These are phyloP conservation scores for Lithocarpus polystachyus DNA, from an alignment of 306 rosid genomes.

Conservation along the genomic window DNA sequence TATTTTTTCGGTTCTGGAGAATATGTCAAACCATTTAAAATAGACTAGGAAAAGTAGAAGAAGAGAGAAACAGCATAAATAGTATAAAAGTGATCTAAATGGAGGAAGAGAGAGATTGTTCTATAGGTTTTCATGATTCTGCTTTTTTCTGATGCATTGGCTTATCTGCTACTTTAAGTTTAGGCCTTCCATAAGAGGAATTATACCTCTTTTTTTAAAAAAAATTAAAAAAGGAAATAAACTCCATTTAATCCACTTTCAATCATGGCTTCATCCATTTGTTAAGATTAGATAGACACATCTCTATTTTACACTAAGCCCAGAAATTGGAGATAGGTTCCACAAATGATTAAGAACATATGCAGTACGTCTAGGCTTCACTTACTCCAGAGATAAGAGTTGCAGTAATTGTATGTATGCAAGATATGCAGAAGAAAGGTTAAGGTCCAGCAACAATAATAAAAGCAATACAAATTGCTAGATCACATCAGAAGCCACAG, in stretches of 20 bases:
- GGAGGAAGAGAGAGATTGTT: neutral
- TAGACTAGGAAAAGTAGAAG: neutral
- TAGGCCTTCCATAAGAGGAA: neutral
- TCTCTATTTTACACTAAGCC: no score
- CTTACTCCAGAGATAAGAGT: neutral
- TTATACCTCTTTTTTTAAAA: no score
- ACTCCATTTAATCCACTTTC: no score
- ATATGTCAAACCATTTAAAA: constrained; percentile 14
- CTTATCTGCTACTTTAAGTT: neutral
- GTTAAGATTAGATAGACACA: no score
- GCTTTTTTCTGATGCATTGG: neutral
- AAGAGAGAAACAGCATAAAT: neutral
- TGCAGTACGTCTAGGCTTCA: neutral
- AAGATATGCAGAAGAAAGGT: neutral
- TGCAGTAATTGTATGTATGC: neutral
- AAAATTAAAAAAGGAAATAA: no score
- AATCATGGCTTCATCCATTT: no score
- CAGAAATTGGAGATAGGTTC: neutral
- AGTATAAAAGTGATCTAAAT: neutral
- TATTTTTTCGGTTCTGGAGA: constrained; percentile 61
- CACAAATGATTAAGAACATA: neutral
- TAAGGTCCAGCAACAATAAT: neutral
- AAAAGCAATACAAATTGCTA: neutral
- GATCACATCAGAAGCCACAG: neutral
- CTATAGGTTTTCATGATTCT: neutral